Evolutionary conservation across 2,329 filamentous ascomycete species (phyloP).

Genomic region (Alternaria conjuncta): DNA sequence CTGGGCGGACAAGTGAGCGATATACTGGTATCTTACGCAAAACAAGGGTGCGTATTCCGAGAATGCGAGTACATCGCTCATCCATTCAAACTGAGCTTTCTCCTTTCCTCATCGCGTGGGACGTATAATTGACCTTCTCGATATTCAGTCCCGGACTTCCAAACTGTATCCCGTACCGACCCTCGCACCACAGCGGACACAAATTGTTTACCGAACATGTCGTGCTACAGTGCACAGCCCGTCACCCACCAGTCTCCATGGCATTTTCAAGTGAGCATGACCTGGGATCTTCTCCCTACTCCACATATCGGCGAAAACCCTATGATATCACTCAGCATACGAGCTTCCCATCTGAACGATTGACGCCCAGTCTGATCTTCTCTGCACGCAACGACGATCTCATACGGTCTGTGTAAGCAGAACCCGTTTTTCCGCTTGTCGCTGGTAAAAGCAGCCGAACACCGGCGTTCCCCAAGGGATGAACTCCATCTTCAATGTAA

Average conservation of each 20-base stretch:
- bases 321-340: not conserved
- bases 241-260: not conserved
- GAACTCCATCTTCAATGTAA: not conserved
- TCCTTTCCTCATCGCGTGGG: no score
- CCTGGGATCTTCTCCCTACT: not conserved
- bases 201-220: not conserved
- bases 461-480: not conserved
- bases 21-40: not conserved
- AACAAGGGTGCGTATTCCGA: not conserved
- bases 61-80: not conserved
- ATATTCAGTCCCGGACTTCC: not conserved
- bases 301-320: not conserved
- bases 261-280: not conserved
- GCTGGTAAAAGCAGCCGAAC: not conserved
- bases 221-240: not conserved
- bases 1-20: constrained; percentile 20
- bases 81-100: not conserved
- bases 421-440: not conserved
- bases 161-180: not conserved
- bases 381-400: not conserved
- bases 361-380: not conserved
- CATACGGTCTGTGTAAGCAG: not conserved
- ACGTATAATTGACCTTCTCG: not conserved
- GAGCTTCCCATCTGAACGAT: not conserved
- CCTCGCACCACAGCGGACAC: not conserved